phyloP scores from a whole-genome alignment of 495 filamentous ascomycete genomes.

The Aspergillus bertholletiae region DNA sequence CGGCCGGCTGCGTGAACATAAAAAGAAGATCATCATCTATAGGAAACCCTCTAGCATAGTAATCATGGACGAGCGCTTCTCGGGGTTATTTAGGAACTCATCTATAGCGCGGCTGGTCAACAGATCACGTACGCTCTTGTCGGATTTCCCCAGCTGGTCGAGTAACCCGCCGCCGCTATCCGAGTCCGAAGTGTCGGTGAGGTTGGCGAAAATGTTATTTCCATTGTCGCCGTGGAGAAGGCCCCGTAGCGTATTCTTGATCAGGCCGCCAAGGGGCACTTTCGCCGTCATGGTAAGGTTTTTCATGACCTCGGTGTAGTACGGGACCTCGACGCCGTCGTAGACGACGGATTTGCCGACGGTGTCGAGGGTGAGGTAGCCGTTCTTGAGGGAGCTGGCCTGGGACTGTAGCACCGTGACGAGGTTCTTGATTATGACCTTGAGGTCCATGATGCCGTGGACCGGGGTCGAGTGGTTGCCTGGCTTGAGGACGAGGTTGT shows the following conservation, averaged over 20 bases:
- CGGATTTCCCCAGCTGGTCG: neutral
- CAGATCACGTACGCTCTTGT: neutral
- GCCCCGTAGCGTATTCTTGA: conserved; percentile 33
- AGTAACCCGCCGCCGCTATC: neutral
- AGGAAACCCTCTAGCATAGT: conserved; percentile 4
- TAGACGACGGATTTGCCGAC: conserved; percentile 28
- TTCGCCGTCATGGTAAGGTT: conserved; percentile 30
- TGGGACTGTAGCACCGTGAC: conserved; percentile 25
- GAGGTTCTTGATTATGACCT: conserved; percentile 28
- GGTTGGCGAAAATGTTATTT: conserved; percentile 6
- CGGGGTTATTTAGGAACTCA: neutral
- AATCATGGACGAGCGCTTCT: conserved; percentile 1
- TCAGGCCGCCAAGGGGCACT: conserved; percentile 22
- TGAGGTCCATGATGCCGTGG: conserved; percentile 33
- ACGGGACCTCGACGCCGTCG: conserved; percentile 33
- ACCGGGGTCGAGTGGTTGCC: conserved; percentile 56
- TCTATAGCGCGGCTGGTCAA: neutral
- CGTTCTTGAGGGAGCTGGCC: conserved; percentile 23
- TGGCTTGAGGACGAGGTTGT: conserved; percentile 54
- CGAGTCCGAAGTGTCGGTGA: neutral
- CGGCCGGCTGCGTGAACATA: neutral
- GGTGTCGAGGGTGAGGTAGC: conserved; percentile 29
- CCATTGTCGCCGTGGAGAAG: conserved; percentile 12
- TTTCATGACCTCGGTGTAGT: conserved; percentile 39
- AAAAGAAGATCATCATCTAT: neutral